Evolutionary conservation across 768 basidiomycete species (phyloP), one percentile per base, ranked within the genome.

Genomic region (Mycena sanguinolenta): DNA sequence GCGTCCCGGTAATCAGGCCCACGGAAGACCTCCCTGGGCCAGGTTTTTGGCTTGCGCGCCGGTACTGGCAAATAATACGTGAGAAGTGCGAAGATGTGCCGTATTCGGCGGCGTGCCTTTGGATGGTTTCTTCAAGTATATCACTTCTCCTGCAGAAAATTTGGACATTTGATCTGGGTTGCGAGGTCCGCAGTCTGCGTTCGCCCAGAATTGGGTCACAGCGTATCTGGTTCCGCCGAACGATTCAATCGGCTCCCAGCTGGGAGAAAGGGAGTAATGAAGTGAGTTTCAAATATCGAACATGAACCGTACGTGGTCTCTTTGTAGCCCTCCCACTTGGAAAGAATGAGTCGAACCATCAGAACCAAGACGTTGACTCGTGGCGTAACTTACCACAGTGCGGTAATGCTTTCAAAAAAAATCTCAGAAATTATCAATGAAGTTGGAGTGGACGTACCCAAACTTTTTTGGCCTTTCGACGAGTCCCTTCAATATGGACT

Each of bases 21-120:
- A 19, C 58, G 3, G 65, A 67, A 1, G 65, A 67, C 16, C 58
- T 34, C 2, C 58, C 50, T 0, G 58, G 58, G 10, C 65, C 65
- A 1, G 65, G 49, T 17, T 54, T 67, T 9, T 32, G 32, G 36
- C 50, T 58, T 65, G 17, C 21, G 13, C 46, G 13, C 55, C 38
- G 44, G 7, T 9, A 46, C 7, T 19, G 42, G 16, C 7, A 44
- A n/a, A 46, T 21, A 6, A 46, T 46, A n/a, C 4, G 21, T 34
- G 32, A 34, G 32, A 34, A 10, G 10, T 34, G 10, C 32, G 4
- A 10, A 21, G n/a, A n/a, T n/a, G n/a, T n/a, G 8, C 44, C 1
- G n/a, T n/a, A n/a, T 46, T n/a, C 21, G 6, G n/a, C 23, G n/a
- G 12, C 36, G 12, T 38, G 6, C 55, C 32, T n/a, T 39, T 58